These are phyloP conservation scores for Datisca glomerata DNA, from an alignment of 306 rosid genomes.

Conservation along the genomic window DNA sequence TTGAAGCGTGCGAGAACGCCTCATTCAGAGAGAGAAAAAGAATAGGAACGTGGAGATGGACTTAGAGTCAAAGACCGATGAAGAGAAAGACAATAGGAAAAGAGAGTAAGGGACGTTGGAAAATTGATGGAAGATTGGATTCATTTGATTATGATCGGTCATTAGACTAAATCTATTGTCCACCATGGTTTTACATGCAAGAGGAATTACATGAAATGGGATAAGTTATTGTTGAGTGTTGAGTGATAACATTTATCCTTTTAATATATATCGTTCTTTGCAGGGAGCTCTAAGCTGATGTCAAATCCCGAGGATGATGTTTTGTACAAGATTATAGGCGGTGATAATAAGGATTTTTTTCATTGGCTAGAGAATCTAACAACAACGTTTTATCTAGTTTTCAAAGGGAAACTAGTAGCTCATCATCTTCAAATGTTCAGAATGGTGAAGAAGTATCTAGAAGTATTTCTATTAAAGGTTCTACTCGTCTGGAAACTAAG, in stretches of 20 bases:
- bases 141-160: no score
- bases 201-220: background rate
- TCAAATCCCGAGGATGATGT: slow-evolving; percentile 56
- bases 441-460: slow-evolving; percentile 26
- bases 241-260: background rate
- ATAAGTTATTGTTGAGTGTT: background rate
- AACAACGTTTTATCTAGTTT: background rate
- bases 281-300: slow-evolving; percentile 55
- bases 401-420: background rate
- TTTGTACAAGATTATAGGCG: slow-evolving; percentile 49
- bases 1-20: no score
- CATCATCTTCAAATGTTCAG: slow-evolving; percentile 11
- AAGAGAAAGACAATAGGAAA: no score
- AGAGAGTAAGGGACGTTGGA: no score
- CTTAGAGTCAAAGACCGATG: no score
- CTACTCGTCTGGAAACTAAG: slow-evolving; percentile 23
- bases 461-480: slow-evolving; percentile 13
- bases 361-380: background rate
- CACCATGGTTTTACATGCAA: background rate
- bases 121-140: no score
- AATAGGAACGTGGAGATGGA: no score
- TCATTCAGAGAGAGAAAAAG: no score
- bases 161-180: no score
- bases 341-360: slow-evolving; percentile 26
- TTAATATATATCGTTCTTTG: slow-evolving; percentile 2